Percentiles rank a stretch among this genome's conserved stretches.
Evolutionary conservation across 2,329 filamentous ascomycete genomes (phyloP).

Genomic region (Cytospora mali): DNA sequence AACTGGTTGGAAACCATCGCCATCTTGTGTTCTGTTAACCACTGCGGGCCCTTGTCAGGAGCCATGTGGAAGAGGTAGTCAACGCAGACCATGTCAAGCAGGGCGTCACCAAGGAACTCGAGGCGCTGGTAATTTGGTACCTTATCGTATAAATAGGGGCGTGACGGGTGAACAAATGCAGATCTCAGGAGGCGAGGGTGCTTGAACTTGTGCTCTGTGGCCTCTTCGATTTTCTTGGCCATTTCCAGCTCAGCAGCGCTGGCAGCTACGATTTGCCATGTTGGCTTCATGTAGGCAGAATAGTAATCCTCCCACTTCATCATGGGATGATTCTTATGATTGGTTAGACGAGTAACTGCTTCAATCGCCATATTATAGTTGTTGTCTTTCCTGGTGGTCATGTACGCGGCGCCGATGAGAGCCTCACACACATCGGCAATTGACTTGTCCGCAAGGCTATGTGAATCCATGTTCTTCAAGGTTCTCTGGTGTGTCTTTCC

Average conservation of each 20-base stretch:
- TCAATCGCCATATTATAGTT: slow-evolving; percentile 61
- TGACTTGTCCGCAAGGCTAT: slow-evolving; percentile 81
- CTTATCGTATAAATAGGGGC: slow-evolving; percentile 72
- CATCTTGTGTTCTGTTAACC: slow-evolving; percentile 98
- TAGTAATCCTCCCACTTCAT: slow-evolving; percentile 73
- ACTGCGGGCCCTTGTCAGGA: slow-evolving; percentile 84
- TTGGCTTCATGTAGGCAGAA: slow-evolving; percentile 65
- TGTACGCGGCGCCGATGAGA: slow-evolving; percentile 81
- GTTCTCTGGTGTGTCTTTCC: slow-evolving; percentile 63
- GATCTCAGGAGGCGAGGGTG: slow-evolving; percentile 77
- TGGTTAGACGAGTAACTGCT: slow-evolving; percentile 71
- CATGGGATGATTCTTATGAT: slow-evolving; percentile 70
- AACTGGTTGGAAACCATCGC: slow-evolving; percentile 99
- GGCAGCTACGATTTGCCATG: slow-evolving; percentile 65
- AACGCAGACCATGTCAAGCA: slow-evolving; percentile 84
- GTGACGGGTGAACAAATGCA: slow-evolving; percentile 87
- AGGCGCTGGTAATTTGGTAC: slow-evolving; percentile 88
- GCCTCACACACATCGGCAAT: slow-evolving; percentile 95
- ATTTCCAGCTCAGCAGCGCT: slow-evolving; percentile 72
- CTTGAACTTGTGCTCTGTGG: slow-evolving; percentile 66
- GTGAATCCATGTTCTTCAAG: slow-evolving; percentile 51
- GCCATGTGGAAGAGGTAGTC: slow-evolving; percentile 78
- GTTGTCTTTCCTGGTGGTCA: slow-evolving; percentile 46
- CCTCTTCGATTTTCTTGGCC: slow-evolving; percentile 62
- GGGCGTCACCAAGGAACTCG: slow-evolving; percentile 87